Evolutionary conservation across 2,329 filamentous ascomycete genomes (phyloP), one percentile per base, ranked within the genome.

Genomic region (Xylariaceae sp.): DNA sequence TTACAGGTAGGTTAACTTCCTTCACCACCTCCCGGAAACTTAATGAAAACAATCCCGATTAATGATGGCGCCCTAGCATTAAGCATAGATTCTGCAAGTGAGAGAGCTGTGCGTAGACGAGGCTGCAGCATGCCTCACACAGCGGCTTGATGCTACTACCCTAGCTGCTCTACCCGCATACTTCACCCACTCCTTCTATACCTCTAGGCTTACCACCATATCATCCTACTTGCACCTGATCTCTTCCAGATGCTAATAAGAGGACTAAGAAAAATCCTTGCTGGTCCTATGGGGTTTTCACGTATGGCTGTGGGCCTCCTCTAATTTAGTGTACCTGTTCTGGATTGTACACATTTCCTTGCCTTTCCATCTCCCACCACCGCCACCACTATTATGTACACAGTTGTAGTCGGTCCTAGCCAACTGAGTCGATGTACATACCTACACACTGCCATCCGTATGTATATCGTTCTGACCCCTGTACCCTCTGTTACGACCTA

Each of bases 361-460:
- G 52, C 44, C 51, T 49, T 40, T 57, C 45, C 32, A 40, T 26
- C 44, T 52, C 41, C 47, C 46, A 7, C 16, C 43, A 6, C 20
- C 20, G n/a, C 45, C 40, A 41, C n/a, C n/a, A n/a, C n/a, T n/a
- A 44, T 54, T 26, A 9, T 26, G 9, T 4, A 9, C 23, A 9
- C 4, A 55, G 48, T 55, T 37, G 54, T 56, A 67, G 64, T 69
- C 61, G 61, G 65, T 63, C 60, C 53, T 50, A 55, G 59, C 54
- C 50, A 54, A 42, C 53, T 62, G 48, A 60, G 57, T 59, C 48
- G 51, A 60, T 54, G 51, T 55, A 37, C n/a, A n/a, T n/a, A n/a
- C n/a, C n/a, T n/a, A n/a, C n/a, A n/a, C n/a, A n/a, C 32, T 37
- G 32, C 14, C 32, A 12, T 37, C 32, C 50, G 54, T 59, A 57